A percentile compares a stretch with the other conserved stretches of the same genome.
Evolutionary conservation across 805 yeast species (phyloP).

Genomic region (Nakazawaea wickerhamii): DNA sequence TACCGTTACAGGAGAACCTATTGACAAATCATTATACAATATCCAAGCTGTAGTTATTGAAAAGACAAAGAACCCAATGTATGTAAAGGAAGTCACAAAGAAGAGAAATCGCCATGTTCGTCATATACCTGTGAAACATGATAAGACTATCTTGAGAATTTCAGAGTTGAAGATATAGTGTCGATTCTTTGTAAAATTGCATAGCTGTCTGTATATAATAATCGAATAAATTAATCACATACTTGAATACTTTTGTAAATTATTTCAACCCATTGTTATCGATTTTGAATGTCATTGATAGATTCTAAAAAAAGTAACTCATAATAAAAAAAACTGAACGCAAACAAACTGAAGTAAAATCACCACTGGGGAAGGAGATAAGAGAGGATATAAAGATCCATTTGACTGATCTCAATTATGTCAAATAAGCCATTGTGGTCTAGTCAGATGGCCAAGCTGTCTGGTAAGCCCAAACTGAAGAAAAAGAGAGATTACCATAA

Average conservation of each 20-base stretch:
- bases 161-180: conserved; percentile 57
- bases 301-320: background rate
- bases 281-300: background rate
- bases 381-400: no score
- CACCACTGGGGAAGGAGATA: no score
- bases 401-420: background rate
- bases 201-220: no score
- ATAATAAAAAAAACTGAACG: background rate
- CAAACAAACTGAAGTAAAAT: no score
- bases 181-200: no score
- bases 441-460: background rate
- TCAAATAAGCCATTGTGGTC: conserved; percentile 4
- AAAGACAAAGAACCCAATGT: conserved; percentile 75
- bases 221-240: no score
- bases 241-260: background rate
- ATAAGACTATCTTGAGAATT: conserved; percentile 72
- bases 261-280: background rate
- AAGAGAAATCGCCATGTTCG: conserved; percentile 74
- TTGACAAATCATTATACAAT: conserved; percentile 48
- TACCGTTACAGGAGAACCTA: conserved; percentile 53
- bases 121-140: conserved; percentile 61
- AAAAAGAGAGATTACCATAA: background rate
- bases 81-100: conserved; percentile 67
- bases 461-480: background rate
- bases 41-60: conserved; percentile 81